Base-by-base conservation (phyloP, 306 rosid species). In the Prunus armeniaca region DNA sequence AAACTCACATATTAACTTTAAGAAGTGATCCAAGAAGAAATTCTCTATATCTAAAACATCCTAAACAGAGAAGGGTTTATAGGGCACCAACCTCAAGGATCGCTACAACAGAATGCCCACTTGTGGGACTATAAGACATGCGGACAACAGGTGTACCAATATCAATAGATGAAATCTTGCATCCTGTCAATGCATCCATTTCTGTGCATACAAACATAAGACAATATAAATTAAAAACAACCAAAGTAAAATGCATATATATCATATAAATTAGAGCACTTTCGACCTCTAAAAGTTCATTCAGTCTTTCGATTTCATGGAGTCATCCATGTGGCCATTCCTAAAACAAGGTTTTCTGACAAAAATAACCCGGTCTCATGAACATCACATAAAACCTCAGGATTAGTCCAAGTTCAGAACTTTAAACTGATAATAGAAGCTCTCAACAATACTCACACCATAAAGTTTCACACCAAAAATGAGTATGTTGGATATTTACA, bases 91-190 rank as follows among this genome's bases (percentile, higher is more conserved):
- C 97, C 97, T 90, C 93, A 72, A 90, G 92, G 45, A 95, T 86
- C 43, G 93, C 97, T 65, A 95, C 81, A 77, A 95, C 97, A 64
- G 96, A 84, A 87, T 92, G 99, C 57, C 89, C 97, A 81, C 90
- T 84, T 28, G 96, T 92, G 68, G 97, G 97, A 78, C 96, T 89
- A 76, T 95, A 95, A 67, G 93, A 81, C 99, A 95, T 95, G 67
- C 97, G 96, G 13, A 92, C 97, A 78, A 87, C 93, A 58, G 97
- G 97, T 41, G 93, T 90, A 66, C 97, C 99, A 73, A 95, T 87
- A 78, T 95, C 88, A 83, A 95, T 90, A 69, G 93, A 87, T 27
- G 98, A 86, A 74, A 90, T 88, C 89, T 90, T 95, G 92, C 92
- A 81, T 79, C 99, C 99, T 27, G 99, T 92, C 75, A 92, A 80